These are phyloP conservation scores for Antitrichia curtipendula DNA, from an alignment of 225 moss, liverwort and hornwort genomes.

Conservation along the genomic window DNA sequence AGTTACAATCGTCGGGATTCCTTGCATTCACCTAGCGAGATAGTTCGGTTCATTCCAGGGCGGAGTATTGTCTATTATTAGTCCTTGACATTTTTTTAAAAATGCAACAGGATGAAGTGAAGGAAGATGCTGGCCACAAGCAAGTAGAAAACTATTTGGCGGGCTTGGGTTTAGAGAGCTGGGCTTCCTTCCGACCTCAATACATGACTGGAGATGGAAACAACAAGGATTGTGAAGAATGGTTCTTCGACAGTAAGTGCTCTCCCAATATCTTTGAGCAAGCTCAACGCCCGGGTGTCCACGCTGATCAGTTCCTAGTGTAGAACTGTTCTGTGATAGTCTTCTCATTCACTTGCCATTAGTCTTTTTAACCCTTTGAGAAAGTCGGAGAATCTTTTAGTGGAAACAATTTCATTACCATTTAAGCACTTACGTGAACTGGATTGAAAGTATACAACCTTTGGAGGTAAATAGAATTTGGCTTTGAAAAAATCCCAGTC, in stretches of 20 bases:
- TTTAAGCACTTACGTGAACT: background rate
- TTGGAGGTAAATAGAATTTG: background rate
- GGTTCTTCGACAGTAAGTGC: constrained; percentile 94
- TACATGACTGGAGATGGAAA: constrained; percentile 98
- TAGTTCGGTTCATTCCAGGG: background rate
- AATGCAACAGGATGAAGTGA: constrained; percentile 68
- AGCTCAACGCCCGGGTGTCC: background rate
- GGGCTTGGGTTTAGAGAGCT: constrained; percentile 67
- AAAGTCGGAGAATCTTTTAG: background rate
- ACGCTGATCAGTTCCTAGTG: background rate
- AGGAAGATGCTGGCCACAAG: constrained; percentile 75
- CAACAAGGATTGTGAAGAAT: constrained; percentile 99
- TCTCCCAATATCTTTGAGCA: background rate
- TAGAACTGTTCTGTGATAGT: background rate
- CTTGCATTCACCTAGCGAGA: background rate
- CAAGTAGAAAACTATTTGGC: constrained; percentile 80
- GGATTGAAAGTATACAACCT: background rate
- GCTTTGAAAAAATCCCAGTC: background rate
- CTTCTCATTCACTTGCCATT: background rate
- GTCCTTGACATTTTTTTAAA: background rate
- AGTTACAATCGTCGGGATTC: background rate
- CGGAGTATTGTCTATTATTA: background rate
- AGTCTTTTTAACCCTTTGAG: background rate
- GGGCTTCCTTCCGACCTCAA: constrained; percentile 97
- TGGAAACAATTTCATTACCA: background rate